Evolutionary conservation across 352 stramenopile genomes (phyloP).

Genomic region (Globisporangium radiosum): DNA sequence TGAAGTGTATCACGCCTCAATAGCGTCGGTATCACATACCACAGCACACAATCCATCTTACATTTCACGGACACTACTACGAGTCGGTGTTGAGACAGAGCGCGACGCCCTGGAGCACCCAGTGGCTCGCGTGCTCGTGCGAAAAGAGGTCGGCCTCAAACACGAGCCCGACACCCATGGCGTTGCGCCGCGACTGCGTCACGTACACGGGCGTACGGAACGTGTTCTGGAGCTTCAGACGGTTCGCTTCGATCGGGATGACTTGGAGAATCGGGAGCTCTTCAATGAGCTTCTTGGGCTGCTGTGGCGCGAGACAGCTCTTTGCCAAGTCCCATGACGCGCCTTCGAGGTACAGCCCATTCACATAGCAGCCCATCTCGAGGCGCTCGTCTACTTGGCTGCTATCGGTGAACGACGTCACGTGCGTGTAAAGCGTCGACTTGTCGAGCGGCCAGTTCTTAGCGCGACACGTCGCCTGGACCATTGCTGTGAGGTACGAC

Average conservation of each 20-base stretch:
- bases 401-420: conserved; percentile 79
- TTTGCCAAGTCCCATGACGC: conserved; percentile 88
- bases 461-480: conserved; percentile 91
- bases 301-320: conserved; percentile 75
- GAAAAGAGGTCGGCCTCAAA: conserved; percentile 92
- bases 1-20: no score
- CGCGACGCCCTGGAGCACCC: conserved; percentile 93
- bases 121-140: conserved; percentile 89
- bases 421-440: conserved; percentile 90
- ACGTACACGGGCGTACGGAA: conserved; percentile 96
- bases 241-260: conserved; percentile 93
- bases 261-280: conserved; percentile 93
- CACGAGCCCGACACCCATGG: conserved; percentile 94
- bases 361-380: conserved; percentile 90
- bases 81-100: conserved; percentile 91
- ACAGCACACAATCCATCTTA: no score
- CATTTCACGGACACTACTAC: conserved; percentile 16
- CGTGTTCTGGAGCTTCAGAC: conserved; percentile 93
- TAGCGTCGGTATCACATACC: no score
- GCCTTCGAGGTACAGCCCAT: conserved; percentile 90
- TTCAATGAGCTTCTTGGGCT: conserved; percentile 93
- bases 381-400: conserved; percentile 54
- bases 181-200: conserved; percentile 90
- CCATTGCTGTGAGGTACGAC: conserved; percentile 93
- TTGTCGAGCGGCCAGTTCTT: conserved; percentile 95